Base-by-base conservation (phyloP, 1,284 basidiomycete genomes). In the Sporisorium graminicola region DNA sequence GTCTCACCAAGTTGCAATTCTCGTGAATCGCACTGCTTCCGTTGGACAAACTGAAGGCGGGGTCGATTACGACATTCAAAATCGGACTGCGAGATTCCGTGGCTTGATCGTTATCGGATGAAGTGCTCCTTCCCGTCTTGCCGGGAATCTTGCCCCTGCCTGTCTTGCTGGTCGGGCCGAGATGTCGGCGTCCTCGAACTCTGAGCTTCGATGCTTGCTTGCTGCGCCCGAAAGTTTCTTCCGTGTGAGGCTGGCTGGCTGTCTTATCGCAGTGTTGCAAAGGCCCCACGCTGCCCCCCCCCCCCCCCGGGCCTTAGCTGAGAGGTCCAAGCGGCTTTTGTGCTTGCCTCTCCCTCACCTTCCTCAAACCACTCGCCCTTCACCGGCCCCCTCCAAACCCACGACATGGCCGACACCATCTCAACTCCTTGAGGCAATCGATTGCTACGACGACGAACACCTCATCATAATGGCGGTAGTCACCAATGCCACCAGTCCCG, bases 401-500 rank as follows among this genome's bases (percentile, higher is more conserved):
- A 14, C 43, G 43, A 33, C 52, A 72, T 63, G 63, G 53, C 16
- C 55, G 31, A 13, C 58, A 46, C 40, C 50, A 44, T 35, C 20
- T 33, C 54, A 24, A 31, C 22, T 5, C 8, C 47, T 37, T 71
- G 51, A 62, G 42, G n/a, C 20, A 49, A 54, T 47, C 27, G 22
- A 51, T n/a, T n/a, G n/a, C 58, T 29, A 59, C 42, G 59, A 27
- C 43, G 37, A 42, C 18, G 18, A 18, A 20, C 9, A 16, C 22
- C 24, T 47, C 22, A 26, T 29, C 43, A 55, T 5, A 24, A 72
- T 72, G 69, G 69, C 68, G 31, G 54, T 71, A 43, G 63, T 72
- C 20, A 61, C 50, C 46, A 59, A 52, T 49, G 63, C 52, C 20
- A 56, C 63, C 5, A 35, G 55, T 7, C 26, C 69, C 24, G 47